Conservation (phyloP, 108 stramenopile species). For the Thalassiosira profunda region DNA sequence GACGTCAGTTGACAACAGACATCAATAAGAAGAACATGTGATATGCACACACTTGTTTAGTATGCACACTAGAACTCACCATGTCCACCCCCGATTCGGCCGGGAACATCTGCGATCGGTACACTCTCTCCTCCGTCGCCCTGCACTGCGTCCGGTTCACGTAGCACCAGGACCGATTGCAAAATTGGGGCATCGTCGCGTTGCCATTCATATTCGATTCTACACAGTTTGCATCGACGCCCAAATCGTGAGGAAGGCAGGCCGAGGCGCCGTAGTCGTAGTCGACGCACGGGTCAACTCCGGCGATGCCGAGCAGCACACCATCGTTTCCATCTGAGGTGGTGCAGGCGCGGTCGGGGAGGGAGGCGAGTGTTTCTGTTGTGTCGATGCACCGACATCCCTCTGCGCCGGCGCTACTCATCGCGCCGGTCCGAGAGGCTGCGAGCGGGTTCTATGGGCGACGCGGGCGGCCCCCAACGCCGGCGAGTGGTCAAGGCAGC, state of each 20-base stretch:
- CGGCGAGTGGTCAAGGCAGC: too few species aligned
- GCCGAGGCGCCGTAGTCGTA: conserved; percentile 7
- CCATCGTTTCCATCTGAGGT: conserved; percentile 1
- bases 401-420: conserved; percentile 17
- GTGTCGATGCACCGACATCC: conserved; percentile 22
- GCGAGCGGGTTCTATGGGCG: too few species aligned
- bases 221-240: conserved; percentile 4
- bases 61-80: too few species aligned
- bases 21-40: too few species aligned
- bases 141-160: conserved; percentile 12
- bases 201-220: not conserved
- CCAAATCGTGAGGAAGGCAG: conserved; percentile 31
- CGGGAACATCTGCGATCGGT: not conserved
- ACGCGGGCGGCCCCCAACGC: too few species aligned
- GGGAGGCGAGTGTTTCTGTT: conserved; percentile 9
- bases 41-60: too few species aligned
- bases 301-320: conserved; percentile 1
- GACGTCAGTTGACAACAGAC: conserved; percentile 15
- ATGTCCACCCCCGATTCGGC: not conserved
- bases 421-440: too few species aligned
- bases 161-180: conserved; percentile 19
- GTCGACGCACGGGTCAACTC: conserved; percentile 19
- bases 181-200: conserved; percentile 1
- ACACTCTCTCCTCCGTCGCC: conserved; percentile 1
- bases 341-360: conserved; percentile 3